Evolutionary conservation across 768 basidiomycete genomes (phyloP), one percentile per base, ranked within the genome.

Genomic region (Lentinula sp.): DNA sequence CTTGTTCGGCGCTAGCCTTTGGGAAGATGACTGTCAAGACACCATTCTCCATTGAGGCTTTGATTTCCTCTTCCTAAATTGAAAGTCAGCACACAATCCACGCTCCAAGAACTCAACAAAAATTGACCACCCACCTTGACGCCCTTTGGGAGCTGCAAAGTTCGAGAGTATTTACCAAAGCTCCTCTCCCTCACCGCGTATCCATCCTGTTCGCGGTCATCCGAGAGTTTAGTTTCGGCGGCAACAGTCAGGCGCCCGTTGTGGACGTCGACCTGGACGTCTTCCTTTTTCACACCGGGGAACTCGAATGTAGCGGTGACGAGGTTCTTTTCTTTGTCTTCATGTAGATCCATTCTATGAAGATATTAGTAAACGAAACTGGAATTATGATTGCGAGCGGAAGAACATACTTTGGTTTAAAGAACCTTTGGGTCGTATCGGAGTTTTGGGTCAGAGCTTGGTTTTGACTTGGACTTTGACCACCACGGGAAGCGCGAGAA

Each of bases 271-370:
- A 87, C 79, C 49, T 71, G 69, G 50, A 87, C 74, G 63, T 86
- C 74, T 57, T 84, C 80, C 57, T 81, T 80, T 62, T 75, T 75
- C 42, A 86, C 35, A n/a, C 85, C 85, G 2, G 86, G 86, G 16
- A 87, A 73, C 66, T 87, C 86, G 66, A 87, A 85, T 4, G 76
- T 71, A 36, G 84, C 85, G 2, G 80, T 84, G 23, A 86, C 80
- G 3, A 73, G 69, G 67, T 85, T 84, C 54, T 65, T 72, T 18
- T 78, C 73, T 0, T 65, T 35, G 63, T 84, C 72, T 66, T 86
- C 85, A 66, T 82, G 80, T 6, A 86, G 69, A 64, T 86, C 83
- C 79, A 86, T 80, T 66, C 84, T 85, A 51, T 52, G 16, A n/a
- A 12, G 3, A 48, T 18, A n/a, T 33, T 28, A n/a, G n/a, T 15